A percentile compares a stretch with the other conserved stretches of the same genome.
These are phyloP conservation scores for Diaporthe citri DNA, from an alignment of 2,329 filamentous ascomycete species.

Conservation along the genomic window DNA sequence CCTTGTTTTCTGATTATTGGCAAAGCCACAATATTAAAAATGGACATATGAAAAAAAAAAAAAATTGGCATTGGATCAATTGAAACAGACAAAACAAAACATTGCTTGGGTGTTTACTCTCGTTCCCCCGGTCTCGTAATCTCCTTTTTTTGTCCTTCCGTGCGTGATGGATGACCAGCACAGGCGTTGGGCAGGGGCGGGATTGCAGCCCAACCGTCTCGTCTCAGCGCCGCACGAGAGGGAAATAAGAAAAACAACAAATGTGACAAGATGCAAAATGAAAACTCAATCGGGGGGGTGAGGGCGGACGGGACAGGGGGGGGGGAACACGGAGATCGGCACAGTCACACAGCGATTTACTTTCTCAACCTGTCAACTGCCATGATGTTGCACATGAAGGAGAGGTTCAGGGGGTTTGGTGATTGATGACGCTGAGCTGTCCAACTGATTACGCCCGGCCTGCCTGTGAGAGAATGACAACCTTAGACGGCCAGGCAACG, in stretches of 20 bases:
- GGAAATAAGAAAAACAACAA: neutral
- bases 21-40: slow-evolving; percentile 24
- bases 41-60: slow-evolving; percentile 2
- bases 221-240: neutral
- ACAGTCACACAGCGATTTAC: neutral
- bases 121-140: slow-evolving; percentile 20
- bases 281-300: slow-evolving; percentile 6
- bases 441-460: neutral
- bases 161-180: neutral
- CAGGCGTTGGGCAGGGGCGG: slow-evolving; percentile 6
- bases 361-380: neutral
- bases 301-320: neutral
- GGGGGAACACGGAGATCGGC: neutral
- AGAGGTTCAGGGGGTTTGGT: neutral
- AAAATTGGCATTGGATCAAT: slow-evolving; percentile 16
- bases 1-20: neutral
- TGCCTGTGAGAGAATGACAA: neutral
- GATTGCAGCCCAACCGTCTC: slow-evolving; percentile 26
- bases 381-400: neutral
- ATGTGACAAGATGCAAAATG: slow-evolving; percentile 16
- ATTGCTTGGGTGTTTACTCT: slow-evolving; percentile 10
- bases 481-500: neutral
- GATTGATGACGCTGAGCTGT: neutral
- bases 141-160: neutral
- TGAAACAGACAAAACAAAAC: slow-evolving; percentile 19